Conservation (phyloP, 768 basidiomycete genomes). For the Leccinellum albellum region DNA sequence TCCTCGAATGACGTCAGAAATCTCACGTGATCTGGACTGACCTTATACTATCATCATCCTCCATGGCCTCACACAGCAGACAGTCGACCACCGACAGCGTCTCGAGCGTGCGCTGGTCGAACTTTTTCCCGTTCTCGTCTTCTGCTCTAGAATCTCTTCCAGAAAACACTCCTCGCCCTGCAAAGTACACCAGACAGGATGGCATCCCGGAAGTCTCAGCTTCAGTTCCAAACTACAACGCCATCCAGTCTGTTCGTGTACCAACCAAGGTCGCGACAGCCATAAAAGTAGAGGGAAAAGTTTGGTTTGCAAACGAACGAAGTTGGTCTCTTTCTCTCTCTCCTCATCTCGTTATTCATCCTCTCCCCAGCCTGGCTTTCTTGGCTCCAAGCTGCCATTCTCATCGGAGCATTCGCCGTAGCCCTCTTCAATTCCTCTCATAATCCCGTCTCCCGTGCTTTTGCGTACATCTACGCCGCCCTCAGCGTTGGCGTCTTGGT, state of each 20-base stretch:
- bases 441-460: slow-evolving; percentile 57
- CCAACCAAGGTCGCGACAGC: slow-evolving; percentile 81
- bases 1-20: slow-evolving; percentile 29
- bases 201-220: slow-evolving; percentile 60
- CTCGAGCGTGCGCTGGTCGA: slow-evolving; percentile 39
- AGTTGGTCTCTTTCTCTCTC: slow-evolving; percentile 43
- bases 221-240: slow-evolving; percentile 53
- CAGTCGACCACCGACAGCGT: slow-evolving; percentile 11
- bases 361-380: slow-evolving; percentile 74
- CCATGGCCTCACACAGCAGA: too few relatives aligned
- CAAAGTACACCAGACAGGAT: slow-evolving; percentile 66
- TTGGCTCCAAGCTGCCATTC: slow-evolving; percentile 82
- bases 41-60: too few relatives aligned
- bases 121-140: slow-evolving; percentile 68
- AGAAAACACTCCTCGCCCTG: slow-evolving; percentile 32
- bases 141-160: slow-evolving; percentile 53
- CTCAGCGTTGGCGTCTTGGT: slow-evolving; percentile 75
- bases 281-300: slow-evolving; percentile 88
- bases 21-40: slow-evolving; percentile 6
- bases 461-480: slow-evolving; percentile 79
- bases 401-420: slow-evolving; percentile 80
- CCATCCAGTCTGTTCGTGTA: slow-evolving; percentile 68
- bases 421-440: slow-evolving; percentile 86
- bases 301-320: slow-evolving; percentile 97
- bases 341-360: slow-evolving; percentile 3